phyloP scores from a whole-genome alignment of 768 basidiomycete species.

The Galerina marginata region DNA sequence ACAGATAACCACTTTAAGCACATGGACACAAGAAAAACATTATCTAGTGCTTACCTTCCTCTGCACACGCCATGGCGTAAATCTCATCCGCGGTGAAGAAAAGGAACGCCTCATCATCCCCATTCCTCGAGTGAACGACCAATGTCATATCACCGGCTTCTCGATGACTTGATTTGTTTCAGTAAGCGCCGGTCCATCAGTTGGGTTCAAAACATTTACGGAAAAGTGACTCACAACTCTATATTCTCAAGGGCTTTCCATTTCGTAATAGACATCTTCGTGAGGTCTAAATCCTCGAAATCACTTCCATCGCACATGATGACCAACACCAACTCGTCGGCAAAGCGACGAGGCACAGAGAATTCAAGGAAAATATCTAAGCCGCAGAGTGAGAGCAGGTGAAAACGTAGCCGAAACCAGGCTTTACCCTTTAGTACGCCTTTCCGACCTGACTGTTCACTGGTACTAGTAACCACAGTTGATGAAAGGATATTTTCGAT shows the following conservation, averaged over 20 bases:
- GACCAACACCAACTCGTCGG: background rate
- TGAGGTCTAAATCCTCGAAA: background rate
- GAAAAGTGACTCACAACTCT: background rate
- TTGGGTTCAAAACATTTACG: background rate
- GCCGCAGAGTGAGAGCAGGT: background rate
- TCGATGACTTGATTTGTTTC: background rate
- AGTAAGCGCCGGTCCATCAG: too few species aligned
- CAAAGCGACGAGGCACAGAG: background rate
- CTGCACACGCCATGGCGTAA: background rate
- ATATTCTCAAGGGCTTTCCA: background rate
- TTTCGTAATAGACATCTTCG: background rate
- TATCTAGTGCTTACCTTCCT: background rate
- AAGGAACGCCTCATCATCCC: background rate
- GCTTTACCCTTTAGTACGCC: background rate
- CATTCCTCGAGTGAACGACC: background rate
- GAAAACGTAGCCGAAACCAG: background rate
- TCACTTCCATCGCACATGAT: background rate
- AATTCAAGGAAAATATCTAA: constrained; percentile 11
- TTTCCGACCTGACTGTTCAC: background rate
- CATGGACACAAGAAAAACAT: background rate
- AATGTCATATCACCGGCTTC: background rate
- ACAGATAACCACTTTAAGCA: background rate
- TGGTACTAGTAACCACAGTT: too few species aligned
- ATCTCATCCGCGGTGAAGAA: background rate
- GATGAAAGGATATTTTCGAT: too few species aligned